Conservation (phyloP, 805 yeast species). For the Saturnispora diversa region DNA sequence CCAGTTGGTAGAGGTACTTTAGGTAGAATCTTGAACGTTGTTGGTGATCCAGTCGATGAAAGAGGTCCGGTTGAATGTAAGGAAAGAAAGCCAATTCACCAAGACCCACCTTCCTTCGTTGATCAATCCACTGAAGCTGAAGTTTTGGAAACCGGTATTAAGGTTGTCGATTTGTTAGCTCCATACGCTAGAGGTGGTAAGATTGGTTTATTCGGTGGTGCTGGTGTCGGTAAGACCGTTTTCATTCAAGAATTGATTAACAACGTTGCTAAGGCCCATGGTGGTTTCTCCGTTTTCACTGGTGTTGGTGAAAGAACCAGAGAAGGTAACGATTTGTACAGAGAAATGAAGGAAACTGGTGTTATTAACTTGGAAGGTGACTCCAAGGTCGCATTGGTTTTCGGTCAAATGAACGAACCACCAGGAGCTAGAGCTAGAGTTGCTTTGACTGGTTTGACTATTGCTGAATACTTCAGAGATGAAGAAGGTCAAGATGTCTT, state of each 20-base stretch:
- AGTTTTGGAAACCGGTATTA: constrained; percentile 98
- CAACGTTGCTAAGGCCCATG: constrained; percentile 99
- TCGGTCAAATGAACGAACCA: constrained; percentile 99
- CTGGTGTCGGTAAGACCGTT: constrained; percentile 99
- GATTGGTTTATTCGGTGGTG: constrained; percentile 99
- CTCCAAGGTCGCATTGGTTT: constrained; percentile 97
- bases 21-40: constrained; percentile 96
- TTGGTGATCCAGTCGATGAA: constrained; percentile 99
- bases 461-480: constrained; percentile 99
- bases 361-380: constrained; percentile 99
- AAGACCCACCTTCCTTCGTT: constrained; percentile 93
- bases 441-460: constrained; percentile 98
- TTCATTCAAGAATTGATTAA: constrained; percentile 99
- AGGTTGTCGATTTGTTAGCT: constrained; percentile 98
- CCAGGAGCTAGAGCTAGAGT: constrained; percentile 99
- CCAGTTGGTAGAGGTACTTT: constrained; percentile 99
- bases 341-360: constrained; percentile 99
- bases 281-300: constrained; percentile 99
- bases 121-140: constrained; percentile 98
- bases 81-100: constrained; percentile 95
- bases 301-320: constrained; percentile 99
- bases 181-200: constrained; percentile 99
- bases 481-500: constrained; percentile 99
- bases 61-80: constrained; percentile 96
- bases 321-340: constrained; percentile 99